phyloP scores from a whole-genome alignment of 441 rosid species.

The Populus hybrid region DNA sequence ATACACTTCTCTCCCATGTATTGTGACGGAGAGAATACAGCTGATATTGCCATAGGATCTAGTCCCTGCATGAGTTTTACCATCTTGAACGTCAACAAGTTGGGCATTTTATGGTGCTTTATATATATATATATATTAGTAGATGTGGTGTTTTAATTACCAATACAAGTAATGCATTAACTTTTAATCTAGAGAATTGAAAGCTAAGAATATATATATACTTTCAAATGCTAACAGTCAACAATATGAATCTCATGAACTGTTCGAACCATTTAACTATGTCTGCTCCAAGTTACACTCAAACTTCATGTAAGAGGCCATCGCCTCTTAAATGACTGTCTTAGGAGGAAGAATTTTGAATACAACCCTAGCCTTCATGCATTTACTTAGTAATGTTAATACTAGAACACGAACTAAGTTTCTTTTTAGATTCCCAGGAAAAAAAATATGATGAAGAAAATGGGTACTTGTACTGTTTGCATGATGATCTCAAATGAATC shows the following conservation, averaged over 20 bases:
- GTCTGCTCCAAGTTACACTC: no score
- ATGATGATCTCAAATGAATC: background rate
- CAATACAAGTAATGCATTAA: no score
- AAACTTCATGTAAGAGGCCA: background rate
- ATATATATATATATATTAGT: no score
- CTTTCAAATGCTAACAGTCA: no score
- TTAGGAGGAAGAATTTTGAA: background rate
- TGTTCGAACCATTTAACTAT: no score
- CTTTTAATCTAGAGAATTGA: no score
- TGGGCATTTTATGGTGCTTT: background rate
- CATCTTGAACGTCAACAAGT: background rate
- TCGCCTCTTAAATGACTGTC: background rate
- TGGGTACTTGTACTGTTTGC: background rate
- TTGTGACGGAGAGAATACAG: conserved; percentile 68
- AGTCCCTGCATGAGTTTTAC: conserved; percentile 51
- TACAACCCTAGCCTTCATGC: background rate
- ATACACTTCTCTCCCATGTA: conserved; percentile 81
- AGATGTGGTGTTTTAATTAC: no score
- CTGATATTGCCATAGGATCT: conserved; percentile 79
- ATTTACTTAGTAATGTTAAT: background rate
- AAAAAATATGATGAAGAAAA: background rate
- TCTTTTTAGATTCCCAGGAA: background rate
- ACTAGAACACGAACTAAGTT: background rate
- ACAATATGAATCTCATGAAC: no score
- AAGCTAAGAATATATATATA: no score